Base-by-base conservation (phyloP, 2,329 filamentous ascomycete species). In the Diaporthe nobilis region DNA sequence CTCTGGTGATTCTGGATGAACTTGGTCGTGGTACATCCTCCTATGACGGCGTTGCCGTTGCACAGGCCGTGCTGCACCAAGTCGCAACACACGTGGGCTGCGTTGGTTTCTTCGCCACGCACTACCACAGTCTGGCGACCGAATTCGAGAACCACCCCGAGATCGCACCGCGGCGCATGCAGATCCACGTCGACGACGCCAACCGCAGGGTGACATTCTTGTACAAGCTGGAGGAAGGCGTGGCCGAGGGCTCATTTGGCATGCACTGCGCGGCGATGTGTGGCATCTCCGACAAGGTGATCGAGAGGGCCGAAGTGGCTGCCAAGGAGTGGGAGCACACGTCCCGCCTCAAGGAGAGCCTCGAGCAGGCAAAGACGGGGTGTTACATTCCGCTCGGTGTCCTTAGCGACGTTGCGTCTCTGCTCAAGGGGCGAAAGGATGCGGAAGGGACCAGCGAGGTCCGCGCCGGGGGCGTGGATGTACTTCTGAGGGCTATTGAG, bases 251-350 rank as follows among this genome's bases (percentile, higher is more conserved):
- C 22, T 98, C 95, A 81, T 99, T 98, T 81, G 97, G 97, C 80
- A 99, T 99, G 97, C 97, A 99, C 84, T 99, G 97, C 82, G 97
- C 97, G 1, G 93, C 95, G 76, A 99, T 99, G 97, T 99, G 97
- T 80, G 97, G 97, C 1, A 98, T 99, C 78, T 92, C 95, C 0
- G 87, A 88, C 60, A 92, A 92, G 73, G 92, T 99, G 22, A 95
- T 99, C 77, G 92, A 96, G 81, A 88, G 94, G 31, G 97, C 97
- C 0, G 97, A 99, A 84, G 91, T 93, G 31, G 97, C 97, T 8
- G 97, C 97, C 1, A 92, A 89, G 79, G 94, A 95, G 81, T 98
- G 97, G 95, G 97, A 99, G 86, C 95, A 98, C 84, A 98, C 97
- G 0, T 96, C 94, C 79, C 89, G 95, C 28, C 88, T 98, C 77